Percentiles rank a stretch among this genome's conserved stretches.
phyloP scores from a whole-genome alignment of 2,329 filamentous ascomycete genomes.

The Cladosporium sp. region DNA sequence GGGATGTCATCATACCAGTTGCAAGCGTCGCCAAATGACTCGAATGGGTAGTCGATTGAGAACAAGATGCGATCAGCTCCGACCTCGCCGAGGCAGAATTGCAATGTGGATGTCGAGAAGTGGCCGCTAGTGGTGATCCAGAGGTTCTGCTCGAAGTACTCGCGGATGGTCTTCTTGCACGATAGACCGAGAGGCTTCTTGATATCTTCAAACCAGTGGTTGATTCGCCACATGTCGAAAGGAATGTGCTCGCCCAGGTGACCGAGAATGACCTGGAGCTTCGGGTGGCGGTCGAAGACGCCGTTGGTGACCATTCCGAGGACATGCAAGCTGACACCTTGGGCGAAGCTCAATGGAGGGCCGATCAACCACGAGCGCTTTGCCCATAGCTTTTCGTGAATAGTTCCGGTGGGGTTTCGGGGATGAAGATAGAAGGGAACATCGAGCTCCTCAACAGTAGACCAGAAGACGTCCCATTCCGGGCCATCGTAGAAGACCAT shows the following conservation, averaged over 20 bases:
- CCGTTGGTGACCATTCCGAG: slow-evolving; percentile 55
- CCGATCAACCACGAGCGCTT: slow-evolving; percentile 62
- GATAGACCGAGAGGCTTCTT: slow-evolving; percentile 52
- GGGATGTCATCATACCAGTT: slow-evolving; percentile 32
- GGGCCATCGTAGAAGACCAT: slow-evolving; percentile 66
- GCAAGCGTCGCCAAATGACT: slow-evolving; percentile 33
- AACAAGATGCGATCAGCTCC: slow-evolving; percentile 37
- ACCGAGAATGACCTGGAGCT: slow-evolving; percentile 50
- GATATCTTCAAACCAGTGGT: slow-evolving; percentile 50
- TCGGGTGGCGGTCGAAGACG: slow-evolving; percentile 51
- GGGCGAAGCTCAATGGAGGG: slow-evolving; percentile 59
- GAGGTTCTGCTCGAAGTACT: slow-evolving; percentile 58
- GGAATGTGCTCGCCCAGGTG: slow-evolving; percentile 54
- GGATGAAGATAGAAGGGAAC: slow-evolving; percentile 67
- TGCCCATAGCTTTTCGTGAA: slow-evolving; percentile 60
- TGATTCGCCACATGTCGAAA: slow-evolving; percentile 52
- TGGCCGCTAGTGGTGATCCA: slow-evolving; percentile 60
- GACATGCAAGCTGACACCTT: slow-evolving; percentile 60
- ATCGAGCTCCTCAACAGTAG: slow-evolving; percentile 57
- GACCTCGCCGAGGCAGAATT: slow-evolving; percentile 52
- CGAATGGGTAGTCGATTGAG: slow-evolving; percentile 35
- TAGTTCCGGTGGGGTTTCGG: slow-evolving; percentile 46
- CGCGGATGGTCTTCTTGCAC: slow-evolving; percentile 50
- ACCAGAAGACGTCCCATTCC: slow-evolving; percentile 64
- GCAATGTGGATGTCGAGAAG: slow-evolving; percentile 55